phyloP scores from a whole-genome alignment of 2,329 filamentous ascomycete genomes.

The Alternaria alternata region DNA sequence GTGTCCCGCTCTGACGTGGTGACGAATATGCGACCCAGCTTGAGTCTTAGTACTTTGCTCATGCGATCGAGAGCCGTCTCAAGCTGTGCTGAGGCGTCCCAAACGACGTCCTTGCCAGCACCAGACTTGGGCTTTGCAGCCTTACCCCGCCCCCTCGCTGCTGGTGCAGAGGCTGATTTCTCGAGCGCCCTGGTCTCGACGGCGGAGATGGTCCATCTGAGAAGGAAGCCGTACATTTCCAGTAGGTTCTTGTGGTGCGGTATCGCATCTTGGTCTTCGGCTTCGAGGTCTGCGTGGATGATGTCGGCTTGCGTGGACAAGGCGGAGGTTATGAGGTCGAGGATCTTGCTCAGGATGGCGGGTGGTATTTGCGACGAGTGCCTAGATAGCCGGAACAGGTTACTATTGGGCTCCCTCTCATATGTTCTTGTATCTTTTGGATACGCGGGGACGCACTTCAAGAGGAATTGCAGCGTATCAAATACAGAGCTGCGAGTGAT shows the following conservation, averaged over 20 bases:
- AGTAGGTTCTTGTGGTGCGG: slow-evolving; percentile 89
- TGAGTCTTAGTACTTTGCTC: slow-evolving; percentile 94
- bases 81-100: slow-evolving; percentile 89
- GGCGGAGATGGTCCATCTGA: slow-evolving; percentile 95
- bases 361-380: slow-evolving; percentile 80
- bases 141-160: slow-evolving; percentile 76
- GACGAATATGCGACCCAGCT: slow-evolving; percentile 89
- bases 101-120: slow-evolving; percentile 72
- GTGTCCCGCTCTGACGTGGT: slow-evolving; percentile 97
- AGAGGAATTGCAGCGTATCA: slow-evolving; percentile 91
- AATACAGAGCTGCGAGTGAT: slow-evolving; percentile 80
- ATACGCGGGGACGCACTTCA: slow-evolving; percentile 84
- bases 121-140: slow-evolving; percentile 73
- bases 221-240: slow-evolving; percentile 90
- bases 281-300: slow-evolving; percentile 85
- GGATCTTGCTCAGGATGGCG: slow-evolving; percentile 87
- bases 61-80: slow-evolving; percentile 90
- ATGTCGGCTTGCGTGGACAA: slow-evolving; percentile 85
- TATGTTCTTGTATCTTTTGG: slow-evolving; percentile 38
- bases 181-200: slow-evolving; percentile 93
- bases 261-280: slow-evolving; percentile 81
- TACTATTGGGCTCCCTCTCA: slow-evolving; percentile 63
- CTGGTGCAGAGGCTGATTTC: slow-evolving; percentile 77
- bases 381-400: slow-evolving; percentile 73
- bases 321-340: slow-evolving; percentile 88